phyloP scores from a whole-genome alignment of 768 basidiomycete genomes.

The Suillus hirtellus region DNA sequence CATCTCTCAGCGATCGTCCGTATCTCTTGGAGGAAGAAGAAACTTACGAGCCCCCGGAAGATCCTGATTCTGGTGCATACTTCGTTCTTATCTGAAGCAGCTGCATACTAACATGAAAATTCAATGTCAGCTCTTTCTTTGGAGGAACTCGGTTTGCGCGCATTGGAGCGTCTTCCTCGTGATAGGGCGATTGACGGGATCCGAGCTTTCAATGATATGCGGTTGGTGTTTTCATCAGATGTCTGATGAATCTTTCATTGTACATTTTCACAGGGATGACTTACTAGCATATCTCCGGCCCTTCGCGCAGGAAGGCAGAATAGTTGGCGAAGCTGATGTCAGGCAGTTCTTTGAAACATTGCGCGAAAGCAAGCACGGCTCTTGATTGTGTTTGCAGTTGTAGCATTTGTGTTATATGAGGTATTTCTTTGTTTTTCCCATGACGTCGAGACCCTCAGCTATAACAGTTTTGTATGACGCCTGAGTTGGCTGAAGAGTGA shows the following conservation, averaged over 20 bases:
- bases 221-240: conserved; percentile 44
- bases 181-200: conserved; percentile 84
- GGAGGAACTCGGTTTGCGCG: conserved; percentile 83
- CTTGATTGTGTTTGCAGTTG: background rate
- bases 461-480: too few relatives aligned
- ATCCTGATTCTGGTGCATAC: conserved; percentile 73
- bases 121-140: conserved; percentile 60
- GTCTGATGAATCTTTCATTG: conserved; percentile 2
- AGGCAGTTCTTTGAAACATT: conserved; percentile 62
- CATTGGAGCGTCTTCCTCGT: conserved; percentile 69
- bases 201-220: conserved; percentile 80
- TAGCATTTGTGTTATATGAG: conserved; percentile 1
- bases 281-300: conserved; percentile 72
- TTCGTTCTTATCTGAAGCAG: background rate
- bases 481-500: background rate
- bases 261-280: conserved; percentile 52
- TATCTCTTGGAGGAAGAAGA: conserved; percentile 79
- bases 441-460: background rate
- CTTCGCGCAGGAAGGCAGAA: conserved; percentile 75
- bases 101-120: background rate
- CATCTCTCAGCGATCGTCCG: conserved; percentile 50
- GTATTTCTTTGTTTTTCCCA: background rate
- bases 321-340: conserved; percentile 74
- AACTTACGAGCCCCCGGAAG: conserved; percentile 82
- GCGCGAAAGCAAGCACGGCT: conserved; percentile 30